phyloP scores from a whole-genome alignment of 495 filamentous ascomycete genomes.

The Talaromyces stipitatus region DNA sequence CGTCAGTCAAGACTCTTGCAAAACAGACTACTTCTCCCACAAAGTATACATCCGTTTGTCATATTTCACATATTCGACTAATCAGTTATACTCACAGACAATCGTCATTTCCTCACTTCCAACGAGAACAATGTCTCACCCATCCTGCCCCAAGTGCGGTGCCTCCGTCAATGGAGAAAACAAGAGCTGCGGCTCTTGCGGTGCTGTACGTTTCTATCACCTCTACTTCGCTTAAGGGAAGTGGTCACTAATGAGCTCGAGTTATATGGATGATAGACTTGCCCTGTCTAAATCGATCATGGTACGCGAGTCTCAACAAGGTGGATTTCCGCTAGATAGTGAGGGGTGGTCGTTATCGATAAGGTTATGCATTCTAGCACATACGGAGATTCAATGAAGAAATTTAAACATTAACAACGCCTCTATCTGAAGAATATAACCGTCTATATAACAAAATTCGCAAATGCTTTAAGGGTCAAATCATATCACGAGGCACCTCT shows the following conservation, averaged over 20 bases:
- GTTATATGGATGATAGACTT: constrained; percentile 10
- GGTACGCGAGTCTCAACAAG: too few species aligned
- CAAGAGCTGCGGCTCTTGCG: constrained; percentile 30
- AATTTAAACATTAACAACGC: neutral
- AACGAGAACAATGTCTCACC: constrained; percentile 12
- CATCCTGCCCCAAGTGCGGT: constrained; percentile 26
- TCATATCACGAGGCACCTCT: neutral
- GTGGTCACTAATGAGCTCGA: constrained; percentile 8
- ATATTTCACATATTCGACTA: neutral
- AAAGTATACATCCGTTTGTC: neutral
- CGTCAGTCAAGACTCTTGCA: neutral
- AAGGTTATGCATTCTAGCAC: neutral
- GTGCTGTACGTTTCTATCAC: constrained; percentile 16
- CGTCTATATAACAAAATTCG: neutral
- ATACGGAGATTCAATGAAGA: neutral
- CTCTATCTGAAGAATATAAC: neutral
- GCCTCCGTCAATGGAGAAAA: constrained; percentile 18
- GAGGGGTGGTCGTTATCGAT: neutral
- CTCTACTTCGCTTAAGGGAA: neutral
- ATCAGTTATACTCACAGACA: neutral
- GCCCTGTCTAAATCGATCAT: constrained; percentile 16
- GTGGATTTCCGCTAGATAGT: too few species aligned
- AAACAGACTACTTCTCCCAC: neutral
- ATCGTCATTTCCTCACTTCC: neutral
- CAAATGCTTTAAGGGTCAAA: neutral